Evolutionary conservation across 305 asterid genomes (phyloP).

Genomic region (Stenogyne calaminthoides): DNA sequence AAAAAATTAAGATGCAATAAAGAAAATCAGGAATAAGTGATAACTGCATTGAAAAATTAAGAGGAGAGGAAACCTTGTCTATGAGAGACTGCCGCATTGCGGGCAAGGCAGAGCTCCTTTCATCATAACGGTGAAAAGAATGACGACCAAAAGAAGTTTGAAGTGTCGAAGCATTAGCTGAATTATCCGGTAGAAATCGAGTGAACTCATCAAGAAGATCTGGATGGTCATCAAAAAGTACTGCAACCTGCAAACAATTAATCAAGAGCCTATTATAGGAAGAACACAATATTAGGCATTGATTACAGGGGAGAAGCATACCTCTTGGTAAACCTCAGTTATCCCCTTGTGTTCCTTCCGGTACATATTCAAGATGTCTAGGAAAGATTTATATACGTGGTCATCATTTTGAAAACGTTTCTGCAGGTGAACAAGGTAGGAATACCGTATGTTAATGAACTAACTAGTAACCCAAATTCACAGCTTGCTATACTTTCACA

Average conservation of each 20-base stretch:
- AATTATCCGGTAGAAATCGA: conserved; percentile 86
- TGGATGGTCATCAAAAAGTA: conserved; percentile 78
- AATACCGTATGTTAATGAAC: conserved; percentile 14
- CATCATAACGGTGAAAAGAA: conserved; percentile 64
- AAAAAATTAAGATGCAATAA: conserved; percentile 22
- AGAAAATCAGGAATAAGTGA: conserved; percentile 17
- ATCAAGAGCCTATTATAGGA: conserved; percentile 25
- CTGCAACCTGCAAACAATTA: conserved; percentile 66
- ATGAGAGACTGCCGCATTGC: conserved; percentile 55
- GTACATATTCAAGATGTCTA: conserved; percentile 97
- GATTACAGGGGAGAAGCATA: conserved; percentile 34
- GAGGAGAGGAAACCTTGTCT: conserved; percentile 62
- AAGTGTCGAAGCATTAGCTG: conserved; percentile 66
- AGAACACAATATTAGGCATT: conserved; percentile 6
- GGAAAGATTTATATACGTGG: conserved; percentile 91
- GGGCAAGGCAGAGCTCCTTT: conserved; percentile 77
- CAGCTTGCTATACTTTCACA: not conserved
- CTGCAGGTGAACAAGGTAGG: conserved; percentile 51
- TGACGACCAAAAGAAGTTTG: conserved; percentile 65
- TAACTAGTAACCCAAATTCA: conserved; percentile 16
- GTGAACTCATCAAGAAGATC: conserved; percentile 96
- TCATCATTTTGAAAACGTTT: conserved; percentile 89
- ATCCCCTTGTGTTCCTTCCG: conserved; percentile 96
- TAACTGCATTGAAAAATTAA: conserved; percentile 2
- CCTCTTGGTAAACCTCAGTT: conserved; percentile 94